These are phyloP conservation scores for Tephrocybe sp. DNA, from an alignment of 768 basidiomycete genomes.

Conservation along the genomic window DNA sequence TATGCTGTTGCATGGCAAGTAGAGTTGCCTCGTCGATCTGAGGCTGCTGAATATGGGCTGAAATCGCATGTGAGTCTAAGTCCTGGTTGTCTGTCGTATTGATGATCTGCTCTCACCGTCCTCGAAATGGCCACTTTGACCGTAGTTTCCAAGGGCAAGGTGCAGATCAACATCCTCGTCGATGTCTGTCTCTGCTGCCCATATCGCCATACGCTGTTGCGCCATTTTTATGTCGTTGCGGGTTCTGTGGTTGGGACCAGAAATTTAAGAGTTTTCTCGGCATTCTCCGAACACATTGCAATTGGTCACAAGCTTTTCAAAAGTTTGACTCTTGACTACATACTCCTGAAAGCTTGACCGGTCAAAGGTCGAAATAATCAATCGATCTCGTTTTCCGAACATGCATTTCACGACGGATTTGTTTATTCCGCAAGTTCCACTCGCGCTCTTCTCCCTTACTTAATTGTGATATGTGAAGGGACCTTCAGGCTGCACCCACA, in stretches of 20 bases:
- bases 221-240: constrained; percentile 39
- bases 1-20: constrained; percentile 76
- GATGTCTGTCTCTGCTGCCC: constrained; percentile 79
- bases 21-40: constrained; percentile 73
- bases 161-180: constrained; percentile 80
- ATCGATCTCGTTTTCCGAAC: too few species aligned
- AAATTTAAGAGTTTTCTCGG: constrained; percentile 35
- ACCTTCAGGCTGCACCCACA: too few species aligned
- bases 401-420: too few species aligned
- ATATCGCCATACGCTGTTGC: constrained; percentile 67
- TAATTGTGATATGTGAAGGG: too few species aligned
- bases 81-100: constrained; percentile 1
- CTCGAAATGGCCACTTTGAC: constrained; percentile 67
- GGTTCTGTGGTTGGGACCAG: constrained; percentile 18
- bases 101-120: constrained; percentile 47
- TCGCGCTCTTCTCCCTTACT: too few species aligned
- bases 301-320: too few species aligned
- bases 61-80: constrained; percentile 22
- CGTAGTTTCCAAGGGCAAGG: constrained; percentile 67
- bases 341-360: too few species aligned
- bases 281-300: constrained; percentile 16
- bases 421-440: too few species aligned
- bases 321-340: too few species aligned
- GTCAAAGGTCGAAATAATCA: too few species aligned
- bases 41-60: constrained; percentile 52